Evolutionary conservation across 1,139 yeast species (phyloP).

Genomic region (Sugiyamaella pinicola): DNA sequence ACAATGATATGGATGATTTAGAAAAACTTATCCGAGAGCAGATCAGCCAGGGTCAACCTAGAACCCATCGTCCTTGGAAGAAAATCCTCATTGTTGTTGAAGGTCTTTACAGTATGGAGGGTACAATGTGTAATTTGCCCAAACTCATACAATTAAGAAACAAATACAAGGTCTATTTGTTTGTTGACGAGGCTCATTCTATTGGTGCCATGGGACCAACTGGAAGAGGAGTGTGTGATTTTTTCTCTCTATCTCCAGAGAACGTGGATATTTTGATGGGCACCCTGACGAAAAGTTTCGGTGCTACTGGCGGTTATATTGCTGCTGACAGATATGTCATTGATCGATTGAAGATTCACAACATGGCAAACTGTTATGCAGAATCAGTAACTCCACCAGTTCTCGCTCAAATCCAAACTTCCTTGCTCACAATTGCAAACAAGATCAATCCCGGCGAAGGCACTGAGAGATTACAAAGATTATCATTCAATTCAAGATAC

Average conservation of each 20-base stretch:
- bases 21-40: slow-evolving; percentile 82
- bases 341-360: slow-evolving; percentile 70
- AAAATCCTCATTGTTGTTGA: slow-evolving; percentile 92
- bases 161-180: slow-evolving; percentile 85
- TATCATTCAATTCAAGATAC: slow-evolving; percentile 94
- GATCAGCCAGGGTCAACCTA: slow-evolving; percentile 95
- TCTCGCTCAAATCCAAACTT: slow-evolving; percentile 80
- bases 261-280: slow-evolving; percentile 93
- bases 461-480: slow-evolving; percentile 81
- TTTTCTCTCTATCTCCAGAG: slow-evolving; percentile 74
- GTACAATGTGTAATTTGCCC: slow-evolving; percentile 89
- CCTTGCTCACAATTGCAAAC: slow-evolving; percentile 78
- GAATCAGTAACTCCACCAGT: slow-evolving; percentile 93
- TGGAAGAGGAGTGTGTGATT: slow-evolving; percentile 95
- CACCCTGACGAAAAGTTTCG: slow-evolving; percentile 94
- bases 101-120: slow-evolving; percentile 98
- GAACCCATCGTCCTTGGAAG: slow-evolving; percentile 96
- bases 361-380: slow-evolving; percentile 73
- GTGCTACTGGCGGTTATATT: slow-evolving; percentile 97
- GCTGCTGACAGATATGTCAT: slow-evolving; percentile 72
- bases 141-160: slow-evolving; percentile 70
- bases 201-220: slow-evolving; percentile 95
- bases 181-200: slow-evolving; percentile 97
- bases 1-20: slow-evolving; percentile 81
- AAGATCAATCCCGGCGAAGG: slow-evolving; percentile 92